phyloP scores from a whole-genome alignment of 2,329 filamentous ascomycete genomes.

The Aspergillus flavus region DNA sequence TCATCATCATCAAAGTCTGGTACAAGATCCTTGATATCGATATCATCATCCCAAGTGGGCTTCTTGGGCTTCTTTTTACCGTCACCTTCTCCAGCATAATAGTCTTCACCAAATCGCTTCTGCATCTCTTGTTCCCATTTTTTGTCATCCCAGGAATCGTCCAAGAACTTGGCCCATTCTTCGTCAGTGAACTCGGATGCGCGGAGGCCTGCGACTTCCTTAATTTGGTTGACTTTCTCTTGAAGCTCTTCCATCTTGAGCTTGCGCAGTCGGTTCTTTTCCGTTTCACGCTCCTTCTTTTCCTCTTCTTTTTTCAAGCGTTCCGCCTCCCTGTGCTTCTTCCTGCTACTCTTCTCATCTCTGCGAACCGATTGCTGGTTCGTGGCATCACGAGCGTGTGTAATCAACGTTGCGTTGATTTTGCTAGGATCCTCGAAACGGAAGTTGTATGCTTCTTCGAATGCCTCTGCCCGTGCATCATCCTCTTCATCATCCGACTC shows the following conservation, averaged over 20 bases:
- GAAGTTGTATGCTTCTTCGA: slow-evolving; percentile 92
- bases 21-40: slow-evolving; percentile 90
- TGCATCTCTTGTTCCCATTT: slow-evolving; percentile 91
- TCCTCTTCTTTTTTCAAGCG: slow-evolving; percentile 75
- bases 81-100: slow-evolving; percentile 69
- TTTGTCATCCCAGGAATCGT: slow-evolving; percentile 85
- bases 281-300: slow-evolving; percentile 73
- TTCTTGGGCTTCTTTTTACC: slow-evolving; percentile 72
- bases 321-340: slow-evolving; percentile 77
- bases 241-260: slow-evolving; percentile 91
- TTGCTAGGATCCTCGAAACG: slow-evolving; percentile 91
- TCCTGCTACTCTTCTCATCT: slow-evolving; percentile 75
- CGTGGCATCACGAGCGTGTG: slow-evolving; percentile 85
- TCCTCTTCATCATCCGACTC: slow-evolving; percentile 88
- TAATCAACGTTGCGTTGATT: slow-evolving; percentile 82
- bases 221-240: slow-evolving; percentile 82
- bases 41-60: slow-evolving; percentile 93
- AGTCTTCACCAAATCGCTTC: slow-evolving; percentile 83
- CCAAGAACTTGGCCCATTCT: slow-evolving; percentile 81
- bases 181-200: slow-evolving; percentile 70
- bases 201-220: slow-evolving; percentile 79
- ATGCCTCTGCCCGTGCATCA: slow-evolving; percentile 75
- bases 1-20: slow-evolving; percentile 84
- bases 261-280: slow-evolving; percentile 80
- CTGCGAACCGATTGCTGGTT: slow-evolving; percentile 81